Evolutionary conservation across 2,329 filamentous ascomycete genomes (phyloP), one percentile per base, ranked within the genome.

Genomic region (Cladorrhinum sp.): DNA sequence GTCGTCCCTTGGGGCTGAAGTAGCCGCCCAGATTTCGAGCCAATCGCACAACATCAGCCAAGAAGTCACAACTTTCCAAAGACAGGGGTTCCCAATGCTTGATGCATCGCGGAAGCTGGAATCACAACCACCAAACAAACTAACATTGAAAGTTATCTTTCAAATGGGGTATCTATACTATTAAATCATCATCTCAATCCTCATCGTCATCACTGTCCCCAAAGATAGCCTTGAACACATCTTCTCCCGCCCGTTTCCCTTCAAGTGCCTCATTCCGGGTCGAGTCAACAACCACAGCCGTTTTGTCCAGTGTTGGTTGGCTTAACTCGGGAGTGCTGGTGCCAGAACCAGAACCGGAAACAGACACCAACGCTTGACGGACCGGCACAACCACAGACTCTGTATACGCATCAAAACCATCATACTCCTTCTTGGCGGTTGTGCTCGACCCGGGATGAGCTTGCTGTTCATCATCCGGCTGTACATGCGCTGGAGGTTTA

Each of bases 191-290:
- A 57, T 23, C 5, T 49, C n/a, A n/a, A 49, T 26, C n/a, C 12
- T 57, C 70, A 12, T 91, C 88, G 67, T 91, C 89, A 65, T 89
- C 88, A 70, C 90, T 90, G 72, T 92, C 91, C 5, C 93, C 94
- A 82, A 98, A 98, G 28, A 98, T 92, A n/a, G 92, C 91, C 67
- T 86, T 91, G 69, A 97, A 92, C 0, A 97, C 87, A 49, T 90
- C 90, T 54, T 93, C 91, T 16, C 89, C 87, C 0, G 92, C 90
- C 58, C 86, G 82, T 68, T 86, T 80, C 0, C 83, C 87, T 70
- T 96, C 90, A 9, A 96, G 71, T 3, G 89, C 90, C 60, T 92
- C 88, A 68, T 96, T 96, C 66, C 80, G 84, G 64, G 91, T 89
- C 0, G 87, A 82, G 72, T 96, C 85, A 23, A 95, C 81, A 33